Percentiles rank a stretch among this genome's conserved stretches.
Conservation (phyloP, 352 stramenopile genomes). For the Globisporangium polare region DNA sequence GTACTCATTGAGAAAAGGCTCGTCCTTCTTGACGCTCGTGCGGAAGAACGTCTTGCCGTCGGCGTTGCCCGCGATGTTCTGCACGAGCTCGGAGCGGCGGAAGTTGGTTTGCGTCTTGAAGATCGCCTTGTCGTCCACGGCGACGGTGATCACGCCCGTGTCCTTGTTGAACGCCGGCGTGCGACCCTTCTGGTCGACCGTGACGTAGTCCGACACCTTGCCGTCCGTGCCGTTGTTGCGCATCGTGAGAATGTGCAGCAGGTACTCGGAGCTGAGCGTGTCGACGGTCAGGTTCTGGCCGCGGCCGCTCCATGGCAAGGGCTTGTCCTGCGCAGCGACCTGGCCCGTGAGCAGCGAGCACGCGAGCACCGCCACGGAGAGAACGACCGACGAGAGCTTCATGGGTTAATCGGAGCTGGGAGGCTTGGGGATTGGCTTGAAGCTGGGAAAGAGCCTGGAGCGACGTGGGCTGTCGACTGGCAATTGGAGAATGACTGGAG, state of each 20-base stretch:
- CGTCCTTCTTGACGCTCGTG: constrained; percentile 45
- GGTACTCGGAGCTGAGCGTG: constrained; percentile 51
- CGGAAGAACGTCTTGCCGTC: constrained; percentile 58
- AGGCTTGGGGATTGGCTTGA: neutral
- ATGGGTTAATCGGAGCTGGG: constrained; percentile 9
- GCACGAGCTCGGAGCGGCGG: constrained; percentile 62
- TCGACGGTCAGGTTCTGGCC: constrained; percentile 46
- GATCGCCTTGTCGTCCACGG: constrained; percentile 40
- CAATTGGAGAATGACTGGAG: constrained; percentile 2
- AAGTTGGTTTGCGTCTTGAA: constrained; percentile 61
- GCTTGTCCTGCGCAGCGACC: constrained; percentile 17
- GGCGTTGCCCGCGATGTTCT: constrained; percentile 38
- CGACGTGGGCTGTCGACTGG: constrained; percentile 1
- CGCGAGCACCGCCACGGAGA: constrained; percentile 22
- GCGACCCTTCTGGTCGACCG: constrained; percentile 35
- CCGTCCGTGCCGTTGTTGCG: constrained; percentile 36
- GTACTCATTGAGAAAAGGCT: constrained; percentile 46
- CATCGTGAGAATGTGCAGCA: constrained; percentile 65
- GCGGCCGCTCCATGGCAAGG: constrained; percentile 56
- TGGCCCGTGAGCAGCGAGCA: constrained; percentile 19
- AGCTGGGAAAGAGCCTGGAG: neutral
- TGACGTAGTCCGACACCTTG: constrained; percentile 48
- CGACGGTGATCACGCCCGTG: constrained; percentile 53
- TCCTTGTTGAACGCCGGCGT: constrained; percentile 55
- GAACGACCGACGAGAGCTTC: constrained; percentile 26